Percentiles rank a stretch among this genome's conserved stretches.
phyloP scores from a whole-genome alignment of 2,329 filamentous ascomycete genomes.

The Diaporthe citriasiana region DNA sequence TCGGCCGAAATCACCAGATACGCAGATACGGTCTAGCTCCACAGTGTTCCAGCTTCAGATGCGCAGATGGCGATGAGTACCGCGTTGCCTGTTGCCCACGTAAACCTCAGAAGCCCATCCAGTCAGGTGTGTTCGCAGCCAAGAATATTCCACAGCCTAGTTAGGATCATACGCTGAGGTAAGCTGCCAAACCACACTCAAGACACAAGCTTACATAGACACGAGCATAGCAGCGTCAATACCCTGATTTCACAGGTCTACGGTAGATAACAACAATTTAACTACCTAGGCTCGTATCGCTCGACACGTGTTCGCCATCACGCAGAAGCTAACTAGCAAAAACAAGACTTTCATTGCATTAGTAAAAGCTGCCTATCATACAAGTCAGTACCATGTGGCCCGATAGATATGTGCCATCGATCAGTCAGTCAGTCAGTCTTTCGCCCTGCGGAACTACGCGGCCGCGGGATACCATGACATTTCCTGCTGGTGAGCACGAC shows the following conservation, averaged over 20 bases:
- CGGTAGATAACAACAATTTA: background rate
- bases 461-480: constrained; percentile 3
- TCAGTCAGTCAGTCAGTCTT: constrained; percentile 38
- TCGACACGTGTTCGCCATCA: background rate
- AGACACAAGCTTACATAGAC: no score
- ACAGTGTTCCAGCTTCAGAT: background rate
- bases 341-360: constrained; percentile 33
- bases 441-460: constrained; percentile 19
- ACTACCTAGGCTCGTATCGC: background rate
- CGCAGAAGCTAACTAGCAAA: background rate
- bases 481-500: constrained; percentile 30
- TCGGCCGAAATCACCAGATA: constrained; percentile 26
- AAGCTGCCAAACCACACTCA: background rate
- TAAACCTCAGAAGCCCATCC: background rate
- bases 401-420: constrained; percentile 15
- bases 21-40: constrained; percentile 5
- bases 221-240: background rate
- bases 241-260: background rate
- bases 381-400: constrained; percentile 42
- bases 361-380: constrained; percentile 42
- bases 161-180: background rate
- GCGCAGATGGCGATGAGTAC: background rate
- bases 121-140: background rate
- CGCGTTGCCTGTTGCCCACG: background rate
- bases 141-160: background rate